Conservation (phyloP, 1,284 basidiomycete species). For the Sutorius eximius region DNA sequence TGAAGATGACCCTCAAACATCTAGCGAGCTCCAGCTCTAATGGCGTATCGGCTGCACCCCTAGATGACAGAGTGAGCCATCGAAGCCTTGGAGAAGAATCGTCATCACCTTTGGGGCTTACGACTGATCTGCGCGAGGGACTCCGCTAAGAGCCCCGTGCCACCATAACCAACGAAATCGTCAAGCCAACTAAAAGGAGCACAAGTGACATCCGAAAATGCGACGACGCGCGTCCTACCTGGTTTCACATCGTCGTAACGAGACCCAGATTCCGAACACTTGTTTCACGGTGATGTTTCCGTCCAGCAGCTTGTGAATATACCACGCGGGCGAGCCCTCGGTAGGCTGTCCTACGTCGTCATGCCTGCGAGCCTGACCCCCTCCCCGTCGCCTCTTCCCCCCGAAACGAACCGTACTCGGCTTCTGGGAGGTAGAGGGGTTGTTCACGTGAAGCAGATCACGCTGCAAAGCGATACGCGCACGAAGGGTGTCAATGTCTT, state of each 20-base stretch:
- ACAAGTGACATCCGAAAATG: conserved; percentile 13
- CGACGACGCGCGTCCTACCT: conserved; percentile 44
- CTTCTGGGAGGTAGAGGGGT: too few relatives aligned
- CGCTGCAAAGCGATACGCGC: conserved; percentile 70
- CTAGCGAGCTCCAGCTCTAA: conserved; percentile 92
- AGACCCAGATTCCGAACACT: conserved; percentile 76
- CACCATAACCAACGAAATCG: conserved; percentile 77
- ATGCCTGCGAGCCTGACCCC: too few relatives aligned
- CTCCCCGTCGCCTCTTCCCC: conserved; percentile 78
- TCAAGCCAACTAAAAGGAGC: conserved; percentile 68
- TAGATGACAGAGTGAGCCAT: conserved; percentile 29
- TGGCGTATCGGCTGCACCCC: conserved; percentile 64
- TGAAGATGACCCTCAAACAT: conserved; percentile 84
- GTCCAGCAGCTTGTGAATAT: conserved; percentile 87
- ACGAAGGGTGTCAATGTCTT: conserved; percentile 77
- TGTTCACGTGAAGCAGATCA: conserved; percentile 60
- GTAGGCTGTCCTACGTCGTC: conserved; percentile 59
- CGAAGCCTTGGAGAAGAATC: background rate
- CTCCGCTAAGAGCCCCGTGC: conserved; percentile 84
- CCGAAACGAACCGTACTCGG: conserved; percentile 91
- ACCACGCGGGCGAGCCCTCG: conserved; percentile 83
- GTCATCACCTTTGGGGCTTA: conserved; percentile 60
- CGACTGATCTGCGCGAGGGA: conserved; percentile 74
- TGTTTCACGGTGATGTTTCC: conserved; percentile 81
- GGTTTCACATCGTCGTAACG: conserved; percentile 78